Evolutionary conservation across 2,329 filamentous ascomycete genomes (phyloP).

Genomic region (Pseudogymnoascus sp.): DNA sequence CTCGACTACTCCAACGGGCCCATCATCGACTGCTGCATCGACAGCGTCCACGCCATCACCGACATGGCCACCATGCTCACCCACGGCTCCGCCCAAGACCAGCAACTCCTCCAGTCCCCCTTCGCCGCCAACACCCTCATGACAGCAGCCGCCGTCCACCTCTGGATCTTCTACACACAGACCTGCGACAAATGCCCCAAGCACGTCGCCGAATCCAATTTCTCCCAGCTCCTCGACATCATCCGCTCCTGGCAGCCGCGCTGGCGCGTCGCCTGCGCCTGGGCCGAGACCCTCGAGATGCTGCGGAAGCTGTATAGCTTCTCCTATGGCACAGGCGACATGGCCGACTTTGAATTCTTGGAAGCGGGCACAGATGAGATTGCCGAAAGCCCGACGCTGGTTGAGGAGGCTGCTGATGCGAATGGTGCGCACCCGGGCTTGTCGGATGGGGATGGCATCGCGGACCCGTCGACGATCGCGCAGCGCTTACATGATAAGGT

Average conservation of each 20-base stretch:
- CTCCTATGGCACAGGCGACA: conserved; percentile 10
- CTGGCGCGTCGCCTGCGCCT: background rate
- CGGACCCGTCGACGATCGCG: background rate
- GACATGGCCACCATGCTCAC: conserved; percentile 1
- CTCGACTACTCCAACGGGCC: background rate
- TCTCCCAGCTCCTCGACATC: conserved; percentile 4
- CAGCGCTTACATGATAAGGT: conserved; percentile 10
- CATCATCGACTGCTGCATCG: conserved; percentile 2
- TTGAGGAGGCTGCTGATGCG: background rate
- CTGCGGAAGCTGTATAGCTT: conserved; percentile 13
- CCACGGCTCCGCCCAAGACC: background rate
- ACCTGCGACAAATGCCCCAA: conserved; percentile 7
- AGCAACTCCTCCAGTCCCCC: conserved; percentile 3
- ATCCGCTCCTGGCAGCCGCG: conserved; percentile 7
- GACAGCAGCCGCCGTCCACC: conserved; percentile 1
- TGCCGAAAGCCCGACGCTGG: background rate
- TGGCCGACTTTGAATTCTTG: conserved; percentile 9
- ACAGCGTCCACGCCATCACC: background rate
- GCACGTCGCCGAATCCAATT: background rate
- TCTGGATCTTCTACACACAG: conserved; percentile 9
- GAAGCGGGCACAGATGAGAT: conserved; percentile 9
- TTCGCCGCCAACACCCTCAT: conserved; percentile 10
- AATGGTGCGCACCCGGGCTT: background rate
- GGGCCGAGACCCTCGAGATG: conserved; percentile 4
- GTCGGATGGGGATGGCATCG: background rate